phyloP scores from a whole-genome alignment of 148 eudicot species.

The Cornus suecica region DNA sequence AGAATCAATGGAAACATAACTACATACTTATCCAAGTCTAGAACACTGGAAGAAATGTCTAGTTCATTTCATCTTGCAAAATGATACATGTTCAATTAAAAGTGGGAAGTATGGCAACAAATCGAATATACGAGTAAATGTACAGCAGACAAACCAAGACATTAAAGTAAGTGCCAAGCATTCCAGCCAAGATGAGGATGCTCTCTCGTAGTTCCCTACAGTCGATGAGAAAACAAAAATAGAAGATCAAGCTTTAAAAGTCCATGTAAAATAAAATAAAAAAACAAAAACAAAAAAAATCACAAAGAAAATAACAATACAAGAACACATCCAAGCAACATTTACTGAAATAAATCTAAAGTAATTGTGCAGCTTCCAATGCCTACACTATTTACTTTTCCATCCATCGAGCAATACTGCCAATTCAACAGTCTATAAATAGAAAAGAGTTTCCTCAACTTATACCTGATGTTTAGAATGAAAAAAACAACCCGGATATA shows the following conservation, averaged over 20 bases:
- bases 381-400: no score
- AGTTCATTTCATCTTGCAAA: not conserved
- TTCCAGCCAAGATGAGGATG: constrained; percentile 72
- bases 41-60: not conserved
- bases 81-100: not conserved
- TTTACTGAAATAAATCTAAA: not conserved
- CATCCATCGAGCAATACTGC: no score
- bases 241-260: not conserved
- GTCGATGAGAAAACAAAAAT: constrained; percentile 6
- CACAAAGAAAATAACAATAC: constrained; percentile 1
- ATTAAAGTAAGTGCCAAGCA: constrained; percentile 82
- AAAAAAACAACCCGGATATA: constrained; percentile 81
- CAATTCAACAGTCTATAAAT: no score
- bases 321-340: not conserved
- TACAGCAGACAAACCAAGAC: constrained; percentile 62
- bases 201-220: constrained; percentile 75
- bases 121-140: not conserved
- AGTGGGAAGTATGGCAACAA: not conserved
- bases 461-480: constrained; percentile 71
- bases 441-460: not conserved
- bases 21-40: not conserved
- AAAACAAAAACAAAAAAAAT: no score
- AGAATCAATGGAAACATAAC: not conserved
- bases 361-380: not conserved
- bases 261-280: not conserved